Evolutionary conservation across 2,329 filamentous ascomycete species (phyloP).

Genomic region (Teratosphaeria viscida): DNA sequence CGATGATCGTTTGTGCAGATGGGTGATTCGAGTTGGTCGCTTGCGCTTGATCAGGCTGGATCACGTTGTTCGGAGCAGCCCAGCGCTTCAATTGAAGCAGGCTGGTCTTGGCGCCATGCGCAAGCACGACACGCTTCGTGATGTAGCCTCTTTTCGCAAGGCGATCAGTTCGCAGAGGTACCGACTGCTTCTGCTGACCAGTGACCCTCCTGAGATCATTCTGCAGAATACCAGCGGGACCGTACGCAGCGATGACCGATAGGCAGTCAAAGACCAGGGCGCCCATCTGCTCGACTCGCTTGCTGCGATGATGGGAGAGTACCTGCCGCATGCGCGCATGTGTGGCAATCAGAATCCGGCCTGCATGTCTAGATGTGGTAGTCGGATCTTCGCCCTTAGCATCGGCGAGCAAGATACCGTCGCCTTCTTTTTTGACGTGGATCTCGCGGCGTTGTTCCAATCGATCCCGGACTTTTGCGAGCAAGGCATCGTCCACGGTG

Average conservation of each 20-base stretch:
- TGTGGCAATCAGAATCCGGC: constrained; percentile 39
- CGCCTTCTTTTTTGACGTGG: constrained; percentile 32
- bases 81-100: constrained; percentile 46
- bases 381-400: constrained; percentile 27
- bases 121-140: constrained; percentile 42
- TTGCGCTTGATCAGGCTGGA: neutral
- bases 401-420: constrained; percentile 31
- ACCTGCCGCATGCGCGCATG: constrained; percentile 50
- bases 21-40: constrained; percentile 1
- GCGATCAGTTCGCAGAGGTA: constrained; percentile 49
- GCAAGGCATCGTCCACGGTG: constrained; percentile 39
- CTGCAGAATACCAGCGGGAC: constrained; percentile 47
- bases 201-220: constrained; percentile 44
- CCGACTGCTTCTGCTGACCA: constrained; percentile 55
- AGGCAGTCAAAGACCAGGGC: constrained; percentile 41
- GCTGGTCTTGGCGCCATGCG: constrained; percentile 43
- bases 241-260: constrained; percentile 47
- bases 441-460: constrained; percentile 43
- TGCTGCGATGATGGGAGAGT: constrained; percentile 38
- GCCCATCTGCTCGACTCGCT: neutral
- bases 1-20: constrained; percentile 14
- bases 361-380: constrained; percentile 4
- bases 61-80: constrained; percentile 5
- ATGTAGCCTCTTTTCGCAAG: constrained; percentile 52
- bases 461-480: constrained; percentile 49